These are phyloP conservation scores for Nicotiana rustica DNA, from an alignment of 305 asterid genomes.

Conservation along the genomic window DNA sequence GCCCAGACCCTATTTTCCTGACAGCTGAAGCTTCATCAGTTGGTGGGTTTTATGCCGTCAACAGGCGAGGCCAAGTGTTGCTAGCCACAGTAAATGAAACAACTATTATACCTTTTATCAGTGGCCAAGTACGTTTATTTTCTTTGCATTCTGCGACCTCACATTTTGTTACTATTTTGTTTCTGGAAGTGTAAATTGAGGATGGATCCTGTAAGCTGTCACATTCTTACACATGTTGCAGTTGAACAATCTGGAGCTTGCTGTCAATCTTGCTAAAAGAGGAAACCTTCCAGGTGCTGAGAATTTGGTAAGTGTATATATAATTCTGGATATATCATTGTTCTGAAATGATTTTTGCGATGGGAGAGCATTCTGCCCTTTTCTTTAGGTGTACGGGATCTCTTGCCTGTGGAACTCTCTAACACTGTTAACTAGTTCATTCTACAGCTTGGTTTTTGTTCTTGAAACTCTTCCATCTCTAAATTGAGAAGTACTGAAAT, in stretches of 20 bases:
- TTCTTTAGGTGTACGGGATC: not conserved
- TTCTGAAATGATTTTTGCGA: not conserved
- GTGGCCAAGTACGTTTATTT: constrained; percentile 79
- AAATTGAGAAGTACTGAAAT: not conserved
- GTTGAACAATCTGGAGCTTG: constrained; percentile 99
- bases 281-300: constrained; percentile 99
- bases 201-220: constrained; percentile 8
- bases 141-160: constrained; percentile 1
- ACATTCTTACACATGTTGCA: constrained; percentile 39
- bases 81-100: constrained; percentile 97
- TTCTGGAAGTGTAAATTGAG: constrained; percentile 23
- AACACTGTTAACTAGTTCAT: constrained; percentile 1
- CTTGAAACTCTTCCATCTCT: constrained; percentile 19
- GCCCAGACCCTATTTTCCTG: constrained; percentile 98
- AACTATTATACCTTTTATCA: constrained; percentile 88
- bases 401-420: constrained; percentile 3
- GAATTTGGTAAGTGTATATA: constrained; percentile 72
- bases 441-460: constrained; percentile 12
- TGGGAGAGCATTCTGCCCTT: constrained; percentile 6
- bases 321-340: constrained; percentile 5
- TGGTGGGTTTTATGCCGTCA: constrained; percentile 98
- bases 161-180: not conserved
- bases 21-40: constrained; percentile 93
- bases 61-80: constrained; percentile 97
- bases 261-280: constrained; percentile 97